These are phyloP conservation scores for Ganoderma sp. DNA, from an alignment of 1,284 basidiomycete genomes.

Conservation along the genomic window DNA sequence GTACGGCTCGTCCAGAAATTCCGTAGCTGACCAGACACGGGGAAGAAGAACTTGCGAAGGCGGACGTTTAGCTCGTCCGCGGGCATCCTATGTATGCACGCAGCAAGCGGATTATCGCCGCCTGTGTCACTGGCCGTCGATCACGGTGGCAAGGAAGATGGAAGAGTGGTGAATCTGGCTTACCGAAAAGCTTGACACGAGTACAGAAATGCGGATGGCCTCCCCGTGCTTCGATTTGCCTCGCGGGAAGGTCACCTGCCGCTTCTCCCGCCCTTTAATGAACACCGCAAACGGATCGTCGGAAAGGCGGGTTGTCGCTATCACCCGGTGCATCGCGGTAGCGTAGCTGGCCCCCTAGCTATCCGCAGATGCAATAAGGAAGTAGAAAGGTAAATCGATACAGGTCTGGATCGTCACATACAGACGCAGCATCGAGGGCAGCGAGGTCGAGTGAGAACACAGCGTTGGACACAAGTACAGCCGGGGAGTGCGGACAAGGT, in stretches of 20 bases:
- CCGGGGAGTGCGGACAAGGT: not conserved
- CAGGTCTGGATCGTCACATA: not conserved
- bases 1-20: not conserved
- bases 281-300: not conserved
- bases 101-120: not conserved
- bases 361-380: not conserved
- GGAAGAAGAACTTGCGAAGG: not conserved
- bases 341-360: not conserved
- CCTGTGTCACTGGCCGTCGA: slow-evolving; percentile 1
- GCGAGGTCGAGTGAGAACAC: not conserved
- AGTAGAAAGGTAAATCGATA: not conserved
- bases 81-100: not conserved
- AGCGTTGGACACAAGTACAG: not conserved
- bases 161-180: not conserved
- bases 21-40: not conserved
- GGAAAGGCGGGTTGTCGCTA: not conserved
- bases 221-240: slow-evolving; percentile 1
- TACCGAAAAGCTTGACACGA: not conserved
- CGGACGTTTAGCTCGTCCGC: not conserved
- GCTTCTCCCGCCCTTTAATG: not conserved
- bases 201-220: not conserved
- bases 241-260: not conserved
- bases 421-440: slow-evolving; percentile 14
- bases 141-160: not conserved
- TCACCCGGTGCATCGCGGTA: not conserved